Evolutionary conservation across 305 asterid species (phyloP).

Genomic region (Solanum aculeatissimum): DNA sequence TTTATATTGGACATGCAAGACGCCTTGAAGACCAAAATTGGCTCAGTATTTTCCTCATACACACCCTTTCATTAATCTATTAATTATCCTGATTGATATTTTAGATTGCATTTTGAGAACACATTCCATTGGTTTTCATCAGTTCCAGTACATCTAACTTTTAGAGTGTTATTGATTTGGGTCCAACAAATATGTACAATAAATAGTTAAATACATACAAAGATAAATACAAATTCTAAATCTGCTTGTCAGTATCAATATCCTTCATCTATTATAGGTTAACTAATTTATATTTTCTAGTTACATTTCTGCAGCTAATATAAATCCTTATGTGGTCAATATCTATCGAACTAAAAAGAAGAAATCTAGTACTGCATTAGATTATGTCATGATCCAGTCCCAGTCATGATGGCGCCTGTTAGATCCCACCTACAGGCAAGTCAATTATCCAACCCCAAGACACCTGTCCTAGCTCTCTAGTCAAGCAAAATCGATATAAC

Average conservation of each 20-base stretch:
- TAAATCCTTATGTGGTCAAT: constrained; percentile 49
- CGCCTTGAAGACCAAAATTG: background rate
- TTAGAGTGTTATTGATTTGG: background rate
- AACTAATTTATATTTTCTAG: too few relatives aligned
- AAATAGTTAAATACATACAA: too few relatives aligned
- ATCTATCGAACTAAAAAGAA: constrained; percentile 54
- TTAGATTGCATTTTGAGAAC: background rate
- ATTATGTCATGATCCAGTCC: too few relatives aligned
- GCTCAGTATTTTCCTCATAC: background rate
- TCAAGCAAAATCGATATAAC: too few relatives aligned
- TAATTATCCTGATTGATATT: too few relatives aligned
- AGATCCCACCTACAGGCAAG: too few relatives aligned
- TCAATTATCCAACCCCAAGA: too few relatives aligned
- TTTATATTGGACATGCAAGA: background rate
- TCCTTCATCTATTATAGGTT: background rate
- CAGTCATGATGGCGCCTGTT: too few relatives aligned
- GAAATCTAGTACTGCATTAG: constrained; percentile 57
- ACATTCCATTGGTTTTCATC: background rate
- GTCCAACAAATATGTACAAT: background rate
- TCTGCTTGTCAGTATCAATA: background rate
- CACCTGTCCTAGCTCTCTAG: too few relatives aligned
- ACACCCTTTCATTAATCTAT: background rate
- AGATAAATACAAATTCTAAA: background rate
- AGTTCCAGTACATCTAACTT: background rate
- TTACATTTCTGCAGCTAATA: constrained; percentile 35